Evolutionary conservation across 805 yeast species (phyloP).

Genomic region (Tetrapisispora namnaoensis): DNA sequence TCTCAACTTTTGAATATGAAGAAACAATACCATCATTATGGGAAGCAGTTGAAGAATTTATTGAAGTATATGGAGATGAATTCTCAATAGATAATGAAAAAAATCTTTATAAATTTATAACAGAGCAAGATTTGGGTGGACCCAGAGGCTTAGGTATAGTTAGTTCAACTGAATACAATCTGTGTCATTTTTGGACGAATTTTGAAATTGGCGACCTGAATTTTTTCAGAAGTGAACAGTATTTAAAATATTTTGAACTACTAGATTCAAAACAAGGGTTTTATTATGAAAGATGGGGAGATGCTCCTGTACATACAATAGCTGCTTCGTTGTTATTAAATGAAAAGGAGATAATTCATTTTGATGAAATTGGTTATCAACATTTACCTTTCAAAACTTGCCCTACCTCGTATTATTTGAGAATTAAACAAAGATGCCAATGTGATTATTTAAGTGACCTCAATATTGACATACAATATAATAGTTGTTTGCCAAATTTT

Average conservation of each 20-base stretch:
- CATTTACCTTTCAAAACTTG: conserved; percentile 64
- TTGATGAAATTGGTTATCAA: conserved; percentile 71
- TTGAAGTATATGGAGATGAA: conserved; percentile 43
- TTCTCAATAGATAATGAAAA: conserved; percentile 24
- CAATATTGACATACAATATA: conserved; percentile 34
- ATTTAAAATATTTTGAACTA: conserved; percentile 49
- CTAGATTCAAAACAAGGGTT: conserved; percentile 66
- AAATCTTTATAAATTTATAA: conserved; percentile 33
- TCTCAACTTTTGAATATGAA: conserved; percentile 70
- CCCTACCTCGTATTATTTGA: conserved; percentile 42
- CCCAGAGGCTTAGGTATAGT: conserved; percentile 26
- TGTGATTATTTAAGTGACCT: conserved; percentile 42
- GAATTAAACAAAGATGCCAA: conserved; percentile 49
- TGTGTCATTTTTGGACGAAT: conserved; percentile 85
- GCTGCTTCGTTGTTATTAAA: conserved; percentile 54
- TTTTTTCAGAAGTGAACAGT: conserved; percentile 59
- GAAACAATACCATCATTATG: conserved; percentile 83
- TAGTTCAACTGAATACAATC: conserved; percentile 43
- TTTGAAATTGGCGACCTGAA: conserved; percentile 68
- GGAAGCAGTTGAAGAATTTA: conserved; percentile 57
- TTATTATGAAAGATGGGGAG: conserved; percentile 90
- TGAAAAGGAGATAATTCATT: conserved; percentile 56
- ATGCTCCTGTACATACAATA: conserved; percentile 81
- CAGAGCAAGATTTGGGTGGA: conserved; percentile 41
- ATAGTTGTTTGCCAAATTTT: conserved; percentile 65